Base-by-base conservation (phyloP, 2,329 filamentous ascomycete species). In the Botryotinia narcissicola region DNA sequence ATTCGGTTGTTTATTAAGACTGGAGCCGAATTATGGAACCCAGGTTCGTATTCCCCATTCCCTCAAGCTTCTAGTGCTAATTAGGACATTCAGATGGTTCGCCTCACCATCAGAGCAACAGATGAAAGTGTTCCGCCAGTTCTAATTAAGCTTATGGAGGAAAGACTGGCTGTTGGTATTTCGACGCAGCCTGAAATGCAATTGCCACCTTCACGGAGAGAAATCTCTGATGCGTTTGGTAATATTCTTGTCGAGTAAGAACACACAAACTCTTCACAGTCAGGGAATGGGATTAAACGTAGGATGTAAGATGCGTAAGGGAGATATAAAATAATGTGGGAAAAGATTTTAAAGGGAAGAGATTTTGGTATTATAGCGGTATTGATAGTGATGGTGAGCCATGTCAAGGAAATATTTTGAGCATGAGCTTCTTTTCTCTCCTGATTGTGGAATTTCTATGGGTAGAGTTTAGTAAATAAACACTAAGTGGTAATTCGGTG, bases 21-120 rank as follows among this genome's bases (percentile, higher is more conserved):
- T 99, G 84, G 96, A 99, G 86, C 96, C 96, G 75, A 99, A 99
- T 84, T 95, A 95, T 80, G 88, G 89, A 76, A 95, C 92, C 76
- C 93, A 94, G 90, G 96, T 98, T 87, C 85, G 91, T 84, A 22
- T 48, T 54, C 61, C 37, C 10, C 22, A 40, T 35, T 20, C 44
- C 51, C 6, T 25, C 18, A 10, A 35, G 40, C 8, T 42, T 57
- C 12, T 9, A 25, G 29, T 59, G 37, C 37, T 57, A 69, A 57
- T 32, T 18, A 42, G 32, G 6, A 44, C 22, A 32, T 29, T 6
- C 8, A 98, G 96, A 98, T 98, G 94, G 93, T 97, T 79, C 95
- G 96, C 71, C 86, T 98, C 75, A 99, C 96, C 0, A 92, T 99
- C 78, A 89, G 96, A 75, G 96, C 95, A 9, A 99, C 96, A 1